Evolutionary conservation across 192 early-diverging fungal species (phyloP), one percentile per base, ranked within the genome.

Genomic region (Coemansia sp.): DNA sequence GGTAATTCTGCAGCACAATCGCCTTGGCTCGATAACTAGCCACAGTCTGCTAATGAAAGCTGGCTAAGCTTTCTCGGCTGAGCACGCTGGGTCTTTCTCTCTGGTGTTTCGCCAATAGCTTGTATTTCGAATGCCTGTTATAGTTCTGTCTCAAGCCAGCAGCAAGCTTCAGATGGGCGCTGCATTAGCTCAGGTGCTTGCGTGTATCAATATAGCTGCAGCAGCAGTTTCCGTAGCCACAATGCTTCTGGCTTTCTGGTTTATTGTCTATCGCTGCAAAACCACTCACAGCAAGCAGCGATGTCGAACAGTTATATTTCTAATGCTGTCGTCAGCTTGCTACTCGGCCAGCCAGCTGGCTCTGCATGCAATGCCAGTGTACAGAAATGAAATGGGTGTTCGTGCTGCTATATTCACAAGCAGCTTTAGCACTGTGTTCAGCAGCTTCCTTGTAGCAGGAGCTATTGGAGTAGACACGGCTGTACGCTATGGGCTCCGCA

Each of bases 401-500:
- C 39, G 62, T 14, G 23, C 54, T 0, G 16, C 31, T 6, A 30
- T 57, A 31, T 61, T 71, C 48, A 19, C 49, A 2, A 20, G 53
- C 3, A 57, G 47, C 5, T 40, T 60, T 3, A 53, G 53, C 16
- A 11, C 46, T 2, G 58, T 71, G 33, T 20, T 65, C 12, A 61
- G 56, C 31, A 33, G 41, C 21, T 42, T 71, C 8, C 20, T 71
- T 47, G 31, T 71, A n/a, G 43, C 37, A 10, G 57, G 61, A 15
- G 53, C 57, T 6, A 57, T 71, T 12, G 62, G 61, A 1, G 6
- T 60, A 5, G 69, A 71, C 30, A 28, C 62, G 28, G 69, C 62
- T 0, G 57, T 71, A 28, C 69, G 69, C 18, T 71, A 64, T 30
- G 69, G 69, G 16, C 54, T 71, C 19, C 69, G 62, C 18, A 71